phyloP scores from a whole-genome alignment of 1,284 basidiomycete species.

The Apiotrichum brassicae region DNA sequence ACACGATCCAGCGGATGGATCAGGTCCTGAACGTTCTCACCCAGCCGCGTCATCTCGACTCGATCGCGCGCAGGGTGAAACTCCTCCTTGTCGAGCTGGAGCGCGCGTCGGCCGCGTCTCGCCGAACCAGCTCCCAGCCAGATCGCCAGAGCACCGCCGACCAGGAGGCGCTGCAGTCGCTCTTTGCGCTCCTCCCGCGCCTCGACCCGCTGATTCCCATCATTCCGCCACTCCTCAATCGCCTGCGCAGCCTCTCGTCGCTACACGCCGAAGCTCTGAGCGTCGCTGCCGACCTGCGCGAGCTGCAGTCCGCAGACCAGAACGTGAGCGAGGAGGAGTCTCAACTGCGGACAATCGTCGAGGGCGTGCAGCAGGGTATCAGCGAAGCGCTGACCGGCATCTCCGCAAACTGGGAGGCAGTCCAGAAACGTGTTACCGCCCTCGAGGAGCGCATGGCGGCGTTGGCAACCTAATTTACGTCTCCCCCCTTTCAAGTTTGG shows the following conservation, averaged over 20 bases:
- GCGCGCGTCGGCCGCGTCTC: constrained; percentile 58
- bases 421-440: constrained; percentile 54
- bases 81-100: constrained; percentile 88
- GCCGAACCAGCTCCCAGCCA: constrained; percentile 30
- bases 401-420: constrained; percentile 59
- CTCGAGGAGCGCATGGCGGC: constrained; percentile 49
- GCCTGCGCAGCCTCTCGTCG: constrained; percentile 72
- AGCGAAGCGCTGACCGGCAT: constrained; percentile 65
- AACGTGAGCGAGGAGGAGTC: constrained; percentile 58
- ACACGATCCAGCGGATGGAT: constrained; percentile 74
- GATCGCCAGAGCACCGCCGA: constrained; percentile 23
- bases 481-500: too few relatives aligned
- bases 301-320: constrained; percentile 65
- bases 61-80: constrained; percentile 90
- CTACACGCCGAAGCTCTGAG: constrained; percentile 75
- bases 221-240: constrained; percentile 80
- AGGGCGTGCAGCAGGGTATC: constrained; percentile 65
- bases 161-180: constrained; percentile 53
- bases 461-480: too few relatives aligned
- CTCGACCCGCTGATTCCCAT: constrained; percentile 82
- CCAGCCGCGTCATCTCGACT: constrained; percentile 92
- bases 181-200: constrained; percentile 69
- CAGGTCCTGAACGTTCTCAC: constrained; percentile 72
- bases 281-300: constrained; percentile 56
- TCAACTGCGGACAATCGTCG: constrained; percentile 64